Base-by-base conservation (phyloP, 164 flowering plant genomes). In the Cinnamomum chago region DNA sequence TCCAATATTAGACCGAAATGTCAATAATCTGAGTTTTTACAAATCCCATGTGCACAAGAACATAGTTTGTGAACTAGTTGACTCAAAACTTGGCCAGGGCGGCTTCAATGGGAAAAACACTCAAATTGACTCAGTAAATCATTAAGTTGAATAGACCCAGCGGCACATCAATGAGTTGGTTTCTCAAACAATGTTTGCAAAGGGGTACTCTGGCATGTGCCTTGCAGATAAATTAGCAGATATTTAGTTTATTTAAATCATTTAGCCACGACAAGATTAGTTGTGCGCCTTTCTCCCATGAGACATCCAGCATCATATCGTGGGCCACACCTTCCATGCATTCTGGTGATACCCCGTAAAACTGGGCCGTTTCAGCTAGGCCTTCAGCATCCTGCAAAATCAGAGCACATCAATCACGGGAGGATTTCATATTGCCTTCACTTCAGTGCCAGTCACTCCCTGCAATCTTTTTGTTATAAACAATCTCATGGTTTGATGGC, bases 261-360 rank as follows among this genome's bases (percentile, higher is more conserved):
- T 73, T 78, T 22, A 94, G 79, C 98, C 98, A 94, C 50, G 92
- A 84, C 20, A 87, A 74, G 73, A 91, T 78, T n/a, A 72, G 84
- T 51, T 79, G 65, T 15, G 98, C 97, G 60, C 92, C 97, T 78
- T 85, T 90, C 78, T 90, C 91, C 98, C 98, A 94, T 62, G 86
- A 83, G 78, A 82, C 75, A 71, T 92, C 97, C 78, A 94, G 80
- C 97, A 94, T 94, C 84, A 92, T 88, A 86, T 94, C 98, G 81
- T 94, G 85, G 47, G 85, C 85, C 76, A 82, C 74, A 66, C 85
- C 85, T 75, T 80, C 77, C 18, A 76, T 25, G 40, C 77, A 62
- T 58, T 76, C 77, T 62, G 81, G 79, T 17, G 28, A 14, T 51
- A 82, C 78, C 11, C 82, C 81, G 60, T 82, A 82, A 76, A 80